Percentiles rank a stretch among this genome's conserved stretches.
Conservation (phyloP, 371 early-diverging fungal genomes). For the Sporodiniella umbellata region DNA sequence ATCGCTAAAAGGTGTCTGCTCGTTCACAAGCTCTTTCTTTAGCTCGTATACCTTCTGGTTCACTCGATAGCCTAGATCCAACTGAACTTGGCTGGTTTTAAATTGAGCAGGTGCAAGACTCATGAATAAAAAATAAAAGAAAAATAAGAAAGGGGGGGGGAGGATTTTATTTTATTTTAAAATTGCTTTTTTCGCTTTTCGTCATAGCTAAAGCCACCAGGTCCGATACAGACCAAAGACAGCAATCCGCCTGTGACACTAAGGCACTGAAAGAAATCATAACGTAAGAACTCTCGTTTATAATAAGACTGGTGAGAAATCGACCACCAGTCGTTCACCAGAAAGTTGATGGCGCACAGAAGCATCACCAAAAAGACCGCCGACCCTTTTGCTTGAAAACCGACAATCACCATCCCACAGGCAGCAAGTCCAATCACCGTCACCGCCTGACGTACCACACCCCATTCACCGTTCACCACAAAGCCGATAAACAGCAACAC, state of each 20-base stretch:
- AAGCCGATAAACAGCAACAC: slow-evolving; percentile 87
- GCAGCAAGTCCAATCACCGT: slow-evolving; percentile 72
- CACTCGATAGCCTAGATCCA: slow-evolving; percentile 21
- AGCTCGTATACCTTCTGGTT: slow-evolving; percentile 9
- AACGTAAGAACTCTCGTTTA: slow-evolving; percentile 87
- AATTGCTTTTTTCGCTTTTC: slow-evolving; percentile 89
- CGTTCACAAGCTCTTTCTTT: slow-evolving; percentile 15
- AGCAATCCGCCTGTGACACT: slow-evolving; percentile 93
- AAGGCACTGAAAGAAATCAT: slow-evolving; percentile 97
- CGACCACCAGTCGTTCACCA: slow-evolving; percentile 93
- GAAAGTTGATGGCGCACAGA: slow-evolving; percentile 79
- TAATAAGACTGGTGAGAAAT: slow-evolving; percentile 67
- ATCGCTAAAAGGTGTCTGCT: slow-evolving; percentile 15
- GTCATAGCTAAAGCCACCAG: slow-evolving; percentile 88
- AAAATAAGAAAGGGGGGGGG: background rate
- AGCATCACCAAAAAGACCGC: slow-evolving; percentile 88
- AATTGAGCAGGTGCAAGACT: slow-evolving; percentile 21
- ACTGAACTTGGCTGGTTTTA: slow-evolving; percentile 10
- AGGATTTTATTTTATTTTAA: background rate
- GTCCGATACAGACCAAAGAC: slow-evolving; percentile 85
- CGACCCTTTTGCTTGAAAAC: slow-evolving; percentile 93
- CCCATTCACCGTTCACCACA: slow-evolving; percentile 78
- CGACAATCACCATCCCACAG: slow-evolving; percentile 89
- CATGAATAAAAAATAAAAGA: slow-evolving; percentile 10
- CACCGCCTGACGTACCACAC: slow-evolving; percentile 59